A percentile compares a stretch with the other conserved stretches of the same genome.
phyloP scores from a whole-genome alignment of 495 filamentous ascomycete species.

The Trichocladium uniseriatum region DNA sequence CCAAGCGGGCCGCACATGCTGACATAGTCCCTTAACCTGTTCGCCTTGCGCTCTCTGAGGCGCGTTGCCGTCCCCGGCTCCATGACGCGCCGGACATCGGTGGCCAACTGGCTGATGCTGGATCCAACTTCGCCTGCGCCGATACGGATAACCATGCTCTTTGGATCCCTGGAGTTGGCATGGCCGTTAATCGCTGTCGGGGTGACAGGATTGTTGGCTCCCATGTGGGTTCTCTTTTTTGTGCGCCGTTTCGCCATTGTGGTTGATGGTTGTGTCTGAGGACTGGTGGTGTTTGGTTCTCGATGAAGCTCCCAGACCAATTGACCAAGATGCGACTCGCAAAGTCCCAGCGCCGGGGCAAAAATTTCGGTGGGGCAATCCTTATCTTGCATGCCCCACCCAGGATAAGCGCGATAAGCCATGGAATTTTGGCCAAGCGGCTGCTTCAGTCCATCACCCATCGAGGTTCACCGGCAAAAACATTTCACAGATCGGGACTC shows the following conservation, averaged over 20 bases:
- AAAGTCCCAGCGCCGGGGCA: neutral
- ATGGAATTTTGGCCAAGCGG: conserved; percentile 9
- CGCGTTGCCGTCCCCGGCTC: conserved; percentile 86
- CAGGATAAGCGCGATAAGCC: too few species aligned
- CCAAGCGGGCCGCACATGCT: conserved; percentile 93
- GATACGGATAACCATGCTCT: conserved; percentile 97
- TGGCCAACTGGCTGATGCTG: conserved; percentile 82
- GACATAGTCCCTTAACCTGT: conserved; percentile 84
- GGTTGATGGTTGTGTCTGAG: conserved; percentile 3
- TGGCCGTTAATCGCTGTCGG: conserved; percentile 29
- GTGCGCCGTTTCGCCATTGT: conserved; percentile 71
- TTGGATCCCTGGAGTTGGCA: conserved; percentile 55
- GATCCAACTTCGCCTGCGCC: conserved; percentile 89
- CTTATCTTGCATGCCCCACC: conserved; percentile 24
- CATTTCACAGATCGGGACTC: neutral
- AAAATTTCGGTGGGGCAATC: conserved; percentile 26
- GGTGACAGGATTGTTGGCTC: conserved; percentile 50
- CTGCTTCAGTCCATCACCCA: neutral
- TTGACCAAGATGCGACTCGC: neutral
- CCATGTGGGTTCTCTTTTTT: conserved; percentile 83
- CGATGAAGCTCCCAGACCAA: conserved; percentile 4
- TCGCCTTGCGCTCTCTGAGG: conserved; percentile 79
- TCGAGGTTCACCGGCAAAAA: neutral
- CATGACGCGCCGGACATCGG: conserved; percentile 89
- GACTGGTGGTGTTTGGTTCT: conserved; percentile 4